Evolutionary conservation across 2,329 filamentous ascomycete species (phyloP), one percentile per base, ranked within the genome.

Genomic region (Pseudocercospora cruenta): DNA sequence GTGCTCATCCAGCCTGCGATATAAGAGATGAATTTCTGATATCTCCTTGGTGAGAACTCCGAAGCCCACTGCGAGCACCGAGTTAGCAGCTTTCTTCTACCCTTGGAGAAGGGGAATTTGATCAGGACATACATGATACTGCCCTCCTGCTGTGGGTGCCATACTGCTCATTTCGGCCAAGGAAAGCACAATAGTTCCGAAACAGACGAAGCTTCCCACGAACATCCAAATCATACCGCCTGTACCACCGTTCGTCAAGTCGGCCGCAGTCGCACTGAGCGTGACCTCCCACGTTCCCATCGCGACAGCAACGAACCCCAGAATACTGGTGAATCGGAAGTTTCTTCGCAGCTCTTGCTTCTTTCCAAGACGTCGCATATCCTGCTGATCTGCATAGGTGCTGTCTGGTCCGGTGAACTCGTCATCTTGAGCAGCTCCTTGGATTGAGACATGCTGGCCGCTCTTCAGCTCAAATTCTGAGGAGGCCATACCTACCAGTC

Each of bases 81-180:
- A 10, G 10, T 22, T 19, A 36, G 45, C 43, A 10, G 21, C 24
- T 6, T 16, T 26, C 19, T 16, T 16, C 12, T 36, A 36, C 12
- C 33, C 33, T 12, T 36, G 33, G 14, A 36, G 33, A 16, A 51
- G 53, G 24, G 33, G 58, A 19, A 33, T 4, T 45, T 4, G 9
- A 43, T 45, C 16, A 26, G 2, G 28, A 33, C 14, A 59, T 55
- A 28, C 21, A 63, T 79, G 68, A 58, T 70, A 70, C 53, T 71
- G 69, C 16, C 73, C 73, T n/a, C 74, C 73, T 33, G 73, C 71
- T 36, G 69, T 73, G 2, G 73, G 72, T 16, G 72, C 73, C 72
- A 75, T 73, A 9, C 66, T 70, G 4, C 66, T 66, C 64, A 74
- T 69, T 60, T 75, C 73, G 8, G 73, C 70, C 28, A 75, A 51